Conservation (phyloP, 495 filamentous ascomycete species). For the Hypomontagnella submonticulosa region DNA sequence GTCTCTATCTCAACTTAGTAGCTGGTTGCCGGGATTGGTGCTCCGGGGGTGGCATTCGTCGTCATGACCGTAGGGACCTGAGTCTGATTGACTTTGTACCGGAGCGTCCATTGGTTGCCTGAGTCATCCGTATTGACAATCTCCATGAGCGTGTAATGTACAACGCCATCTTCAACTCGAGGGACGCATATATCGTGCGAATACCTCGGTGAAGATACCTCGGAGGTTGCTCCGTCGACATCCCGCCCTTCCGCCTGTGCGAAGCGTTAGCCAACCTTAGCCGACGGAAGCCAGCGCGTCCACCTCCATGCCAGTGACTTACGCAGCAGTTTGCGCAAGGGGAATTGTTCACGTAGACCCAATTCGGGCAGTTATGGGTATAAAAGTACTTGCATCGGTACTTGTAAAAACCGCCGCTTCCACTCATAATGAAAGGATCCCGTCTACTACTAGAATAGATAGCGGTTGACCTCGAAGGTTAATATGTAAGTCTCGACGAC, state of each 20-base stretch:
- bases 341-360: conserved; percentile 70
- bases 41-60: conserved; percentile 52
- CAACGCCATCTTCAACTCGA: conserved; percentile 54
- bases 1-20: conserved; percentile 17
- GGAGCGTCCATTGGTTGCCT: conserved; percentile 49
- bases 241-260: conserved; percentile 61
- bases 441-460: conserved; percentile 3
- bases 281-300: not conserved
- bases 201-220: conserved; percentile 41
- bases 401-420: conserved; percentile 68
- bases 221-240: conserved; percentile 45
- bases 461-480: conserved; percentile 12
- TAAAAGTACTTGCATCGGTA: conserved; percentile 71
- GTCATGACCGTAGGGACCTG: conserved; percentile 46
- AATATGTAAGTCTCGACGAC: not conserved
- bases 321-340: conserved; percentile 68
- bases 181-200: conserved; percentile 55
- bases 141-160: conserved; percentile 60
- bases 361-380: conserved; percentile 67
- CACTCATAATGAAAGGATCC: conserved; percentile 58
- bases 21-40: conserved; percentile 36
- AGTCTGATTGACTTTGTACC: conserved; percentile 43
- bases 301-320: conserved; percentile 42
- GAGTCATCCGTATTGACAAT: conserved; percentile 48
- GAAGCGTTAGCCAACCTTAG: conserved; percentile 22